A percentile compares a stretch with the other conserved stretches of the same genome.
Evolutionary conservation across 805 yeast genomes (phyloP).

Genomic region (Teunomyces stri): DNA sequence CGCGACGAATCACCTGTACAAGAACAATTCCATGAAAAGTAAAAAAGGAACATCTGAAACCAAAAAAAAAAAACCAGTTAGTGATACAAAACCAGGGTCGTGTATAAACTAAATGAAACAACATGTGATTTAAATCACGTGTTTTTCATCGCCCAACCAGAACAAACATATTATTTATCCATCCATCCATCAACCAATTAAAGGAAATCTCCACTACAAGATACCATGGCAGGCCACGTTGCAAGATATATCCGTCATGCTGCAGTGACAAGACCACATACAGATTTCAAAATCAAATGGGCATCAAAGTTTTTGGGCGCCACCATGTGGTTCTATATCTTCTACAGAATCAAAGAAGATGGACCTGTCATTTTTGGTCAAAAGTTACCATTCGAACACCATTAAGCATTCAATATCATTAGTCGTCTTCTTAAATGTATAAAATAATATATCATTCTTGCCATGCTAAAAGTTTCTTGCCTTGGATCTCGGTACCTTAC

Average conservation of each 20-base stretch:
- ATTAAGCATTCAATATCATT: conserved; percentile 13
- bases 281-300: conserved; percentile 54
- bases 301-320: conserved; percentile 74
- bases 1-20: not conserved
- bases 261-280: conserved; percentile 64
- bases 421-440: not conserved
- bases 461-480: conserved; percentile 2
- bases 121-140: not conserved
- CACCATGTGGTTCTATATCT: conserved; percentile 85
- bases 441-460: not conserved
- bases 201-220: not conserved
- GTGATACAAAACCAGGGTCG: not conserved
- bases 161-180: conserved; percentile 3
- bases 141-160: conserved; percentile 7
- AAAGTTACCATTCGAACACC: conserved; percentile 39
- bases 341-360: conserved; percentile 76
- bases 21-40: too few species aligned
- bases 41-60: too few species aligned
- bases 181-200: not conserved
- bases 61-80: too few species aligned
- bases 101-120: not conserved
- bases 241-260: conserved; percentile 53
- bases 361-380: conserved; percentile 57
- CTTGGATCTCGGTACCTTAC: not conserved
- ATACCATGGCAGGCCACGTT: conserved; percentile 42